Conservation (phyloP, 176 grass and related monocot genomes). For the Areca catechu region DNA sequence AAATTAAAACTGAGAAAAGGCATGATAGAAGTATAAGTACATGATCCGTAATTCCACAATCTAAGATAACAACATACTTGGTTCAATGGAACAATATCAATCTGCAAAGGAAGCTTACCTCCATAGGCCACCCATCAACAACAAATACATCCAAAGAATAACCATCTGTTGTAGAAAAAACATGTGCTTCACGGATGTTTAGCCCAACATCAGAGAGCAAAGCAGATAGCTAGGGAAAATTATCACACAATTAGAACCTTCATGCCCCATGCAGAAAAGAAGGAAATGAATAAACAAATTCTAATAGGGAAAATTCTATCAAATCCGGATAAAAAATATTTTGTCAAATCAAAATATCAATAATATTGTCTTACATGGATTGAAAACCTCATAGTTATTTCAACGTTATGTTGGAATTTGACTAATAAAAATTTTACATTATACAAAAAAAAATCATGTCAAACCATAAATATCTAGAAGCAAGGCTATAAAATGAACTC, state of each 20-base stretch:
- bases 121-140: slow-evolving; percentile 77
- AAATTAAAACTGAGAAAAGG: no score
- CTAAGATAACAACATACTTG: no score
- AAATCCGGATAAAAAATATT: no score
- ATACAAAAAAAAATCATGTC: no score
- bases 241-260: not conserved
- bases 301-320: no score
- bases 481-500: no score
- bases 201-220: slow-evolving; percentile 68
- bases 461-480: no score
- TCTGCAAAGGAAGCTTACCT: slow-evolving; percentile 35
- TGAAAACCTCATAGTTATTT: not conserved
- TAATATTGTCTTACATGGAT: not conserved
- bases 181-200: slow-evolving; percentile 97
- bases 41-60: no score
- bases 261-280: not conserved
- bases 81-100: not conserved
- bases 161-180: slow-evolving; percentile 92
- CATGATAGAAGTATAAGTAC: no score
- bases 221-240: slow-evolving; percentile 54
- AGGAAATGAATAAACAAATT: not conserved
- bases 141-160: slow-evolving; percentile 93
- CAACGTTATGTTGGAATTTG: not conserved
- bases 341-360: not conserved
- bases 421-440: no score